Conservation (phyloP, 2,329 filamentous ascomycete species). For the Aschersonia sp. region DNA sequence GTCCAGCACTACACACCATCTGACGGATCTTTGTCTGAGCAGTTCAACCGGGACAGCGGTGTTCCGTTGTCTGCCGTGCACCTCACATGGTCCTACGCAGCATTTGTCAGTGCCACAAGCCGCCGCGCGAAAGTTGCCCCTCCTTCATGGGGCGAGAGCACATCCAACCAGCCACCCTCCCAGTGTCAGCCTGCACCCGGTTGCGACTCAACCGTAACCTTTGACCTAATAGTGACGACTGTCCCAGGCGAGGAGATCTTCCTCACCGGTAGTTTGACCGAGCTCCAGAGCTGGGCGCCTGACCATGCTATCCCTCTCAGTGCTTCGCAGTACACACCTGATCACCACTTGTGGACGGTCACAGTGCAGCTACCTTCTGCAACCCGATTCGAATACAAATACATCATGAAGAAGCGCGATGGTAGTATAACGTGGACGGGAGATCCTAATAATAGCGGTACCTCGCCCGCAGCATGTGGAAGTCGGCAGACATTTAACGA, state of each 20-base stretch:
- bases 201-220: slow-evolving; percentile 10
- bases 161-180: slow-evolving; percentile 7
- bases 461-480: slow-evolving; percentile 1
- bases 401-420: slow-evolving; percentile 35
- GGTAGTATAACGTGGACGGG: slow-evolving; percentile 43
- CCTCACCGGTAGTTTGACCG: slow-evolving; percentile 21
- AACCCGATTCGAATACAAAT: slow-evolving; percentile 44
- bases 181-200: slow-evolving; percentile 10
- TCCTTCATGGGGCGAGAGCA: slow-evolving; percentile 31
- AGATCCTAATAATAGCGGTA: slow-evolving; percentile 26
- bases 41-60: slow-evolving; percentile 40
- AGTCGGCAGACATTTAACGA: slow-evolving; percentile 1
- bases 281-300: slow-evolving; percentile 19
- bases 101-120: slow-evolving; percentile 44
- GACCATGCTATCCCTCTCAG: slow-evolving; percentile 31
- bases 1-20: slow-evolving; percentile 45
- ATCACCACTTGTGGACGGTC: slow-evolving; percentile 38
- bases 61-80: slow-evolving; percentile 45
- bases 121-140: slow-evolving; percentile 39
- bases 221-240: slow-evolving; percentile 7
- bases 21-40: slow-evolving; percentile 51
- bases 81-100: slow-evolving; percentile 59
- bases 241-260: slow-evolving; percentile 7
- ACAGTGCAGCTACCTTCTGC: slow-evolving; percentile 37
- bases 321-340: slow-evolving; percentile 36